Conservation (phyloP, 2,329 filamentous ascomycete genomes). For the Colletotrichum musae region DNA sequence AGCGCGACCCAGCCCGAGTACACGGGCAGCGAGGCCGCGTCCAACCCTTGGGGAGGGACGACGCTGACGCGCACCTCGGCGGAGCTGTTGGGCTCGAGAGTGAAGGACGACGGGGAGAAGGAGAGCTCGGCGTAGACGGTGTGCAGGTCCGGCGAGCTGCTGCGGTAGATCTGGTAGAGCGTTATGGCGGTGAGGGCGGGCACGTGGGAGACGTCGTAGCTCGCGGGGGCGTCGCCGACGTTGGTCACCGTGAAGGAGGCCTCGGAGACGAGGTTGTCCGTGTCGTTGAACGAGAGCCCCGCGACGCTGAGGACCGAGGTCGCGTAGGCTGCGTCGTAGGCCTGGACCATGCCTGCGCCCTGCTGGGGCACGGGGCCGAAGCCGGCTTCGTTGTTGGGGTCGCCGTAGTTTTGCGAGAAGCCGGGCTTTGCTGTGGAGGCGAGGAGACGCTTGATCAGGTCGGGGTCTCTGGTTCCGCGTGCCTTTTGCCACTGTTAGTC, state of each 20-base stretch:
- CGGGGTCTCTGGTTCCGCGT: conserved; percentile 64
- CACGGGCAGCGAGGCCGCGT: conserved; percentile 52
- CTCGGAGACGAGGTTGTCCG: conserved; percentile 65
- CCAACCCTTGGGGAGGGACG: conserved; percentile 54
- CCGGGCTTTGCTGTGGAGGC: conserved; percentile 65
- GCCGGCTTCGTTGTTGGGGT: conserved; percentile 1
- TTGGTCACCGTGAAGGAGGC: conserved; percentile 71
- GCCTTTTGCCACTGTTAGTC: background rate
- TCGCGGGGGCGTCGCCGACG: conserved; percentile 60
- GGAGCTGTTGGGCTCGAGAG: conserved; percentile 49
- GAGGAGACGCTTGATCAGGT: conserved; percentile 63
- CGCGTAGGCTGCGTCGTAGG: conserved; percentile 69
- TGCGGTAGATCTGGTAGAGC: conserved; percentile 61
- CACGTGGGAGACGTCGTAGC: conserved; percentile 66
- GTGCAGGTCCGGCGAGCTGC: conserved; percentile 45
- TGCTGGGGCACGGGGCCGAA: conserved; percentile 71
- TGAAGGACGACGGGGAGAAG: conserved; percentile 25
- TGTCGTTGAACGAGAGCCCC: conserved; percentile 75
- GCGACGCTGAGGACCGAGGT: conserved; percentile 67
- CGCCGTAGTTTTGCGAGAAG: conserved; percentile 41
- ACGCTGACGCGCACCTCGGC: conserved; percentile 61
- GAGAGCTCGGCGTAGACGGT: conserved; percentile 50
- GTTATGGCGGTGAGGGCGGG: conserved; percentile 59
- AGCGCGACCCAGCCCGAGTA: conserved; percentile 61
- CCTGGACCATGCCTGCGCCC: conserved; percentile 72